phyloP scores from a whole-genome alignment of 2,329 filamentous ascomycete genomes.

The Blastomyces parvus region DNA sequence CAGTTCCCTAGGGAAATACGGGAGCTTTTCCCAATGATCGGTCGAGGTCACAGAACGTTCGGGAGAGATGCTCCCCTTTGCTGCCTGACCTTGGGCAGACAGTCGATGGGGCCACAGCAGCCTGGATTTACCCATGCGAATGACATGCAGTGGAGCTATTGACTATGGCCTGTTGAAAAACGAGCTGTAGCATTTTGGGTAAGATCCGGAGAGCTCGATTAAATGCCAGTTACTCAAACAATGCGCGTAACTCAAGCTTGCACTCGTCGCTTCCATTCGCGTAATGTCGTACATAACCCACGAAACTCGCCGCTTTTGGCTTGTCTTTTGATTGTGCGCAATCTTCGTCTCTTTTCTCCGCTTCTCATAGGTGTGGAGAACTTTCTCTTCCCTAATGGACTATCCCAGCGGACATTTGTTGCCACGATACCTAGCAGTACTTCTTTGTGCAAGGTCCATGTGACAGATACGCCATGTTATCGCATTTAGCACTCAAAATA shows the following conservation, averaged over 20 bases:
- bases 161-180: not conserved
- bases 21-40: not conserved
- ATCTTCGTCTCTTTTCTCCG: not conserved
- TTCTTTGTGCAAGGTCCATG: not conserved
- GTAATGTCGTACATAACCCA: slow-evolving; percentile 3
- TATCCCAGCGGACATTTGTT: not conserved
- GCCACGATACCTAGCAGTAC: not conserved
- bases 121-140: not conserved
- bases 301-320: slow-evolving; percentile 3
- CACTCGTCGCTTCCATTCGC: not conserved
- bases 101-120: not conserved
- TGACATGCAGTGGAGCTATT: not conserved
- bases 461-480: not conserved
- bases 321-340: not conserved
- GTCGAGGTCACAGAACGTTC: not conserved
- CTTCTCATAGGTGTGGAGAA: not conserved
- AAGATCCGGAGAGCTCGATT: not conserved
- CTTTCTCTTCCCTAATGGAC: not conserved
- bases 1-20: not conserved
- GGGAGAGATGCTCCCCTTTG: not conserved
- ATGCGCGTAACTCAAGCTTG: not conserved
- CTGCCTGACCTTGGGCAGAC: not conserved
- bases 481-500: not conserved
- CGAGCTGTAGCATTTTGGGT: not conserved
- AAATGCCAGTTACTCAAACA: not conserved